phyloP scores from a whole-genome alignment of 192 early-diverging fungal genomes.

The Coemansia sp. region DNA sequence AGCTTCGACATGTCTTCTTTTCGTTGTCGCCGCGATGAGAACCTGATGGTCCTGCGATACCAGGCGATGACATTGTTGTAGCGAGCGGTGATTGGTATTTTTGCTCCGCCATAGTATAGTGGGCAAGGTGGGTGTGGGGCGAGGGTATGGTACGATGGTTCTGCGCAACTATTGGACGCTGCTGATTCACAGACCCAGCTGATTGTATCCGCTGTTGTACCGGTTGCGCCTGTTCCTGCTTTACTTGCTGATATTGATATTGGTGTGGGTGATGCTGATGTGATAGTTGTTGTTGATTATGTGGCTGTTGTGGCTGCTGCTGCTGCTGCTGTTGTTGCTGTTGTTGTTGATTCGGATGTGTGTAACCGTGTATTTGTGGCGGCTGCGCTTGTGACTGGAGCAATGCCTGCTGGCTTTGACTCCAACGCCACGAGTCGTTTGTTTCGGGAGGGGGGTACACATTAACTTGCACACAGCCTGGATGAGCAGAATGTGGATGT shows the following conservation, averaged over 20 bases:
- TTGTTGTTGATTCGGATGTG: constrained; percentile 2
- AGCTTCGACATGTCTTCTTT: constrained; percentile 57
- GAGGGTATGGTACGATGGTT: constrained; percentile 16
- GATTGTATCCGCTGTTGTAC: not conserved
- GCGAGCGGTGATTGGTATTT: constrained; percentile 42
- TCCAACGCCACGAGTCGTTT: constrained; percentile 38
- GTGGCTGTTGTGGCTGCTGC: constrained; percentile 3
- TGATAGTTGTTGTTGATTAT: not conserved
- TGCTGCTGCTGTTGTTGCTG: constrained; percentile 6
- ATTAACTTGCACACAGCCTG: constrained; percentile 40
- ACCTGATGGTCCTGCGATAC: constrained; percentile 22
- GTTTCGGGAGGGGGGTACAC: constrained; percentile 47
- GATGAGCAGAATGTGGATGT: constrained; percentile 23
- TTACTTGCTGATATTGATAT: not conserved
- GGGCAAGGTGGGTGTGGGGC: constrained; percentile 24
- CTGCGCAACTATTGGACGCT: constrained; percentile 18
- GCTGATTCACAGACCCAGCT: constrained; percentile 1
- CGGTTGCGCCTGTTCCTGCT: not conserved
- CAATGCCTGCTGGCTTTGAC: constrained; percentile 12
- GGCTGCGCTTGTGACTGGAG: constrained; percentile 20
- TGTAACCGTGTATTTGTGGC: constrained; percentile 11
- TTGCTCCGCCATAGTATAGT: constrained; percentile 25
- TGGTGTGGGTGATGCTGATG: not conserved
- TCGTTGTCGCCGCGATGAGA: constrained; percentile 26
- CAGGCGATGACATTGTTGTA: constrained; percentile 37